Conservation (phyloP, 148 eudicot genomes). For the Rhododendron kiyosumense region DNA sequence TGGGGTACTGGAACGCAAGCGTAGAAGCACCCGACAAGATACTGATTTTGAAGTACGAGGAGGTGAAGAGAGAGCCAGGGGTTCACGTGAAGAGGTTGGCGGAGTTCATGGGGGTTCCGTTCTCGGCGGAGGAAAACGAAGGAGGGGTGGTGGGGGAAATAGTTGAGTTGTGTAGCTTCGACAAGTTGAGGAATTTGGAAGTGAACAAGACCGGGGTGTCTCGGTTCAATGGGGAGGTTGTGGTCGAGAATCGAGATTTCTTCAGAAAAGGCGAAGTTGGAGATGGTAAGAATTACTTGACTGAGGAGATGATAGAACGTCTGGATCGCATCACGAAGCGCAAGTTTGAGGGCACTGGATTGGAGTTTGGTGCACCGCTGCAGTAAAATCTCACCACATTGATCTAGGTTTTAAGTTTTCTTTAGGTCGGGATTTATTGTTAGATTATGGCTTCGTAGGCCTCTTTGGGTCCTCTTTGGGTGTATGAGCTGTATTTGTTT, state of each 20-base stretch:
- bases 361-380: no score
- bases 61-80: not conserved
- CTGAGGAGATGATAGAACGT: no score
- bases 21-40: not conserved
- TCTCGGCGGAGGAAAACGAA: not conserved
- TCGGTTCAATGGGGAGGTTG: not conserved
- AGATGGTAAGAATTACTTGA: no score
- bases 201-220: not conserved
- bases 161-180: not conserved
- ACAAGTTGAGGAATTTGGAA: not conserved
- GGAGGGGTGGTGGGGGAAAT: not conserved
- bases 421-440: no score
- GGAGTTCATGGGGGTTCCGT: not conserved
- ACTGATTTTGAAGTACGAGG: conserved; percentile 9
- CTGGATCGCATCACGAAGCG: no score
- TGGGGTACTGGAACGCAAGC: not conserved
- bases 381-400: no score
- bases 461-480: no score
- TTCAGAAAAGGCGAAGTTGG: not conserved
- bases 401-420: no score
- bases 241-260: not conserved
- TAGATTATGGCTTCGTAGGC: no score
- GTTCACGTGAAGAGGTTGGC: conserved; percentile 6
- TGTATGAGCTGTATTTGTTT: no score
- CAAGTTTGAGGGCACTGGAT: no score